Conservation (phyloP, 2,329 filamentous ascomycete species). For the Hypocreales sp. region DNA sequence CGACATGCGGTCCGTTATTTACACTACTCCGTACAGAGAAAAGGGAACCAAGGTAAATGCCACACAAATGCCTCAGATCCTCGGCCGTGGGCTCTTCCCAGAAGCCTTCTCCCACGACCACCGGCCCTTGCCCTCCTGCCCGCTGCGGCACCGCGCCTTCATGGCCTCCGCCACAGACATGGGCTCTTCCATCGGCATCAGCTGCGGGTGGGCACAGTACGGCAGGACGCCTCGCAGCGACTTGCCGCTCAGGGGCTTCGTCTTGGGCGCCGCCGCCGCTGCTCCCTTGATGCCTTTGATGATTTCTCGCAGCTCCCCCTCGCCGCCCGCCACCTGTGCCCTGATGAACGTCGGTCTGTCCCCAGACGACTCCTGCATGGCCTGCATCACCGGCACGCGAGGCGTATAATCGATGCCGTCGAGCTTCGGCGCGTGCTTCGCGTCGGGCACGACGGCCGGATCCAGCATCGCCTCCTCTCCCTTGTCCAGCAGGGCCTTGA, state of each 20-base stretch:
- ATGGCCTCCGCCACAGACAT: slow-evolving; percentile 20
- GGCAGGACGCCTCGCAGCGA: slow-evolving; percentile 17
- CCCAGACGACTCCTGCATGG: slow-evolving; percentile 34
- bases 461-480: slow-evolving; percentile 56
- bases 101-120: slow-evolving; percentile 11
- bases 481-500: slow-evolving; percentile 59
- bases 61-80: slow-evolving; percentile 8
- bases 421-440: slow-evolving; percentile 34
- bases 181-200: slow-evolving; percentile 19
- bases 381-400: slow-evolving; percentile 66
- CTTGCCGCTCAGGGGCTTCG: slow-evolving; percentile 9
- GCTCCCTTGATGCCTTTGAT: slow-evolving; percentile 41
- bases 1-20: too few species aligned
- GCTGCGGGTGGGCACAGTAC: slow-evolving; percentile 17
- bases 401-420: slow-evolving; percentile 52
- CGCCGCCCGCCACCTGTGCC: slow-evolving; percentile 67
- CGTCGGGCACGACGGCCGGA: slow-evolving; percentile 40
- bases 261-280: slow-evolving; percentile 7
- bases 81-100: slow-evolving; percentile 9
- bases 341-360: slow-evolving; percentile 50
- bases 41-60: background rate
- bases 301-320: slow-evolving; percentile 59
- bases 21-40: too few species aligned
- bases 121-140: slow-evolving; percentile 9
- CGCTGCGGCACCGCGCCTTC: slow-evolving; percentile 6